A percentile compares a stretch with the other conserved stretches of the same genome.
These are phyloP conservation scores for Hirsutella thompsonii DNA, from an alignment of 2,329 filamentous ascomycete species.

Conservation along the genomic window DNA sequence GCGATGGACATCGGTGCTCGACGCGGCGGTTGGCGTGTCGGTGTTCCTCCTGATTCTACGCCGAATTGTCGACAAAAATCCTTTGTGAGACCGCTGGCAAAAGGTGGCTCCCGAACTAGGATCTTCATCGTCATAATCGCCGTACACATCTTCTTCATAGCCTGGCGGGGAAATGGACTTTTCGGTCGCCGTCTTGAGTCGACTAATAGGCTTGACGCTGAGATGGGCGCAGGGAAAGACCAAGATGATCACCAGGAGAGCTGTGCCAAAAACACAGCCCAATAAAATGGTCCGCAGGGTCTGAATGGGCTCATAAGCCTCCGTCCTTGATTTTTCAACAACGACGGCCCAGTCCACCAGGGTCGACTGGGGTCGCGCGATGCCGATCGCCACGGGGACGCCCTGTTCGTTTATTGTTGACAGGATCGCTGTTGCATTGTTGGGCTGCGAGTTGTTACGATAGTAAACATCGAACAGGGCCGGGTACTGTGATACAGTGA, in stretches of 20 bases:
- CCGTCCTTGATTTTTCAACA: slow-evolving; percentile 60
- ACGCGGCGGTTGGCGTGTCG: slow-evolving; percentile 9
- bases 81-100: slow-evolving; percentile 32
- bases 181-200: slow-evolving; percentile 61
- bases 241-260: slow-evolving; percentile 57
- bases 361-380: slow-evolving; percentile 51
- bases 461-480: slow-evolving; percentile 48
- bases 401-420: slow-evolving; percentile 62
- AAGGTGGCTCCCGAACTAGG: slow-evolving; percentile 27
- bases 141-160: slow-evolving; percentile 31
- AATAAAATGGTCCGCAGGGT: slow-evolving; percentile 70
- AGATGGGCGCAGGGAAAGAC: slow-evolving; percentile 71
- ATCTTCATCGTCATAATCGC: slow-evolving; percentile 31
- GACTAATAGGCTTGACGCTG: slow-evolving; percentile 66
- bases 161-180: slow-evolving; percentile 57
- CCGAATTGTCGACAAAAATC: slow-evolving; percentile 23
- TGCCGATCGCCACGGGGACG: slow-evolving; percentile 63
- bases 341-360: slow-evolving; percentile 75
- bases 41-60: slow-evolving; percentile 21
- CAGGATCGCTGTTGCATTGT: slow-evolving; percentile 57
- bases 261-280: slow-evolving; percentile 74
- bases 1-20: slow-evolving; percentile 22
- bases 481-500: slow-evolving; percentile 48
- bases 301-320: slow-evolving; percentile 65
- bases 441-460: slow-evolving; percentile 32